Conservation (phyloP, 2,329 filamentous ascomycete species). For the Aspergillus sp. region DNA sequence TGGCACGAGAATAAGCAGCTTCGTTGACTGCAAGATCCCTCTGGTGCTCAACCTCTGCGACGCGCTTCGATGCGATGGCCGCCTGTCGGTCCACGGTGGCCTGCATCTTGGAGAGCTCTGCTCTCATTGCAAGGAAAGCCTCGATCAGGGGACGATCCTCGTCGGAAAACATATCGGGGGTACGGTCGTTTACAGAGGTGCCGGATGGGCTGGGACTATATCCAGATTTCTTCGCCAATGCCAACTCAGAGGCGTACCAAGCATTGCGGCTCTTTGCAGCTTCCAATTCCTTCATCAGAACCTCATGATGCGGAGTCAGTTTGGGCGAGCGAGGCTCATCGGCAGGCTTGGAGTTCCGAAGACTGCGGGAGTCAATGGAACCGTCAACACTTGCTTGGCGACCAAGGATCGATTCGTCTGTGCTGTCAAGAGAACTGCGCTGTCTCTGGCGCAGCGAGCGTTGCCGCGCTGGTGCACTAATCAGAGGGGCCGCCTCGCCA, state of each 20-base stretch:
- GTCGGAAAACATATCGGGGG: constrained; percentile 74
- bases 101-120: constrained; percentile 84
- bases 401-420: constrained; percentile 50
- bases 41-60: constrained; percentile 91
- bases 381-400: constrained; percentile 35
- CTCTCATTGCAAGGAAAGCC: constrained; percentile 82
- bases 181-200: constrained; percentile 69
- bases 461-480: constrained; percentile 39
- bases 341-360: constrained; percentile 33
- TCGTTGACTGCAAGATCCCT: constrained; percentile 90
- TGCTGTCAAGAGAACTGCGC: constrained; percentile 63
- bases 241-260: constrained; percentile 94
- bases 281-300: constrained; percentile 80
- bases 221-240: constrained; percentile 82
- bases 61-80: constrained; percentile 73
- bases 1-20: constrained; percentile 90
- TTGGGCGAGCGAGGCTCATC: constrained; percentile 42
- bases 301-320: constrained; percentile 46
- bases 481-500: constrained; percentile 39
- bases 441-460: constrained; percentile 52
- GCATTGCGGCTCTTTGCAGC: constrained; percentile 78
- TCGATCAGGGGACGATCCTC: constrained; percentile 90
- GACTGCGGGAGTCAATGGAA: constrained; percentile 30
- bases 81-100: constrained; percentile 83
- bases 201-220: constrained; percentile 67